These are phyloP conservation scores for Cruciata laevipes DNA, from an alignment of 257 asterid species.

Conservation along the genomic window DNA sequence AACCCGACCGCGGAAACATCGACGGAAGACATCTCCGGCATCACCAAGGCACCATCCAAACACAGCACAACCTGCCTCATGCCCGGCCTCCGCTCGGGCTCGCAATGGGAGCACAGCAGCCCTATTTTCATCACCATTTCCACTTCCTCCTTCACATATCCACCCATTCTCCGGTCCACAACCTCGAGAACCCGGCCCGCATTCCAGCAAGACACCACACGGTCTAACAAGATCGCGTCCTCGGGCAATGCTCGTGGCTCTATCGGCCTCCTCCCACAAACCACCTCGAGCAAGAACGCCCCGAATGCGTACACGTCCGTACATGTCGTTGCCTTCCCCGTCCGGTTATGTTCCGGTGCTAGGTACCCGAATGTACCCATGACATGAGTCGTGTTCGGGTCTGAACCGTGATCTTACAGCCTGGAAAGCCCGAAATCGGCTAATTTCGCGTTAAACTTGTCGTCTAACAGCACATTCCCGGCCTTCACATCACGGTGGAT, in stretches of 20 bases:
- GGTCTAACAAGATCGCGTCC: neutral
- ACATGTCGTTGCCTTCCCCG: neutral
- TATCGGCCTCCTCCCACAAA: neutral
- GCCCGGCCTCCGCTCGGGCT: neutral
- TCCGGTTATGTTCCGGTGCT: neutral
- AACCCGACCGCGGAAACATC: neutral
- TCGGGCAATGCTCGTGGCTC: no score
- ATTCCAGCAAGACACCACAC: neutral
- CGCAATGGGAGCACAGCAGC: neutral
- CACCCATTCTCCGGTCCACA: neutral
- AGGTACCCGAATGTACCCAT: neutral
- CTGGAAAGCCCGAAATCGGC: neutral
- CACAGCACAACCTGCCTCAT: neutral
- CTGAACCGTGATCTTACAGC: neutral
- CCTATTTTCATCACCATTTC: neutral
- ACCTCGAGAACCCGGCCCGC: neutral
- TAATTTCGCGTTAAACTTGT: neutral
- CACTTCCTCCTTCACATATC: neutral
- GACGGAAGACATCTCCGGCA: neutral
- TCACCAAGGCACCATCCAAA: neutral
- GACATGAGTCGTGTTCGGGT: neutral
- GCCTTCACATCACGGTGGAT: constrained; percentile 63
- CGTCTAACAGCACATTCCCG: constrained; percentile 42
- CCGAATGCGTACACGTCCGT: neutral
- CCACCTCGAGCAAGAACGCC: neutral